Base-by-base conservation (phyloP, 1,139 yeast species). In the Kodamaea sp. region DNA sequence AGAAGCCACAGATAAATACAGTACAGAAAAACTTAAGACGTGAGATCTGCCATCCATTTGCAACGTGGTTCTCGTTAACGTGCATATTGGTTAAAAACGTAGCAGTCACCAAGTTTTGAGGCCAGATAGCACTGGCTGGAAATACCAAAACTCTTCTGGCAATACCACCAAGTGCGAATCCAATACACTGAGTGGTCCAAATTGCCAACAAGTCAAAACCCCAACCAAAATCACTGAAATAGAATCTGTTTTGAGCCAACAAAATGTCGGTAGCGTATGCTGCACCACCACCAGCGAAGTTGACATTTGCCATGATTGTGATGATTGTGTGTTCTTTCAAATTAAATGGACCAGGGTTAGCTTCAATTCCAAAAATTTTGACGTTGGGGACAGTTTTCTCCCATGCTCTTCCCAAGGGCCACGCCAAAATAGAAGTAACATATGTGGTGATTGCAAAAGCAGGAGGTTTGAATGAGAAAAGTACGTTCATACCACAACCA, bases 121-220 rank as follows among this genome's bases (percentile, higher is more conserved):
- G 89, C 89, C 89, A 83, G 32, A 81, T 71, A 60, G 81, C 78
- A 7, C 78, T 63, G 4, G 82, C 72, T 3, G 87, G 83, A 39
- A 75, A 75, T 12, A 81, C 82, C 45, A 81, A 64, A 18, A 78
- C 67, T 47, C 76, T 66, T 50, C 78, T 64, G 31, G 72, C 69
- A 40, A 78, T 42, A 29, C 89, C 89, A 24, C 85, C 85, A 36
- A 80, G 57, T 11, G 83, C 79, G 44, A 79, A 77, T 9, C 88
- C 88, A 32, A 81, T 66, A 47, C 80, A 64, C 55, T 81, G 84
- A 22, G 83, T 73, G 16, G 79, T 61, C 49, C 78, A 59, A 34
- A 73, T 66, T 22, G 78, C 71, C 34, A 78, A 57, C 23, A 80
- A 57, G 40, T 66, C 68, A 38, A 72, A 75, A 5, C 80, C 80